phyloP scores from a whole-genome alignment of 768 basidiomycete species.

The Amanita pallidorosea region DNA sequence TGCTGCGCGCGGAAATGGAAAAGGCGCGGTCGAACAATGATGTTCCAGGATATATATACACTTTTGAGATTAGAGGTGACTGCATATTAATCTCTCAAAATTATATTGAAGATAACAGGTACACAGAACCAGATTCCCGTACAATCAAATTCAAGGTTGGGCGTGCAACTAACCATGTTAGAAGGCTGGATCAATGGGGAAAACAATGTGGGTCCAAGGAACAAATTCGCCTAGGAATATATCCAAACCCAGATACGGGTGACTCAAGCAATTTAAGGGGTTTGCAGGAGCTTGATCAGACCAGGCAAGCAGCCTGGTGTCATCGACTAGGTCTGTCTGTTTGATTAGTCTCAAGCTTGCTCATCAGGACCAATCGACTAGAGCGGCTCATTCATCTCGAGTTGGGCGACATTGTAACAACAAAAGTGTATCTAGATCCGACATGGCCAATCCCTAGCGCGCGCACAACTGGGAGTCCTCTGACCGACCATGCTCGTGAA shows the following conservation, averaged over 20 bases:
- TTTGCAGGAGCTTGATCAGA: constrained; percentile 4
- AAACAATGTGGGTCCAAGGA: constrained; percentile 75
- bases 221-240: constrained; percentile 64
- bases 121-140: constrained; percentile 16
- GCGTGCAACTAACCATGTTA: constrained; percentile 60
- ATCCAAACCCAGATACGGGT: constrained; percentile 43
- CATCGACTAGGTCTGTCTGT: constrained; percentile 46
- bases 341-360: background rate
- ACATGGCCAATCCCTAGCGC: constrained; percentile 27
- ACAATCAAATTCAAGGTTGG: constrained; percentile 70
- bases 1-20: constrained; percentile 36
- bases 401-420: constrained; percentile 53
- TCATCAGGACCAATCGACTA: constrained; percentile 7
- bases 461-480: constrained; percentile 12
- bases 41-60: constrained; percentile 69
- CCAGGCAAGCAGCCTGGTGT: constrained; percentile 51
- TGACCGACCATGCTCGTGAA: constrained; percentile 4
- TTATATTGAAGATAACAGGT: background rate
- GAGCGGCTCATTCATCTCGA: constrained; percentile 78
- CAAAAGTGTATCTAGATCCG: constrained; percentile 48
- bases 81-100: background rate
- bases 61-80: constrained; percentile 67
- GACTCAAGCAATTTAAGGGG: constrained; percentile 23
- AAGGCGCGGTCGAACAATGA: constrained; percentile 44
- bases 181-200: constrained; percentile 69